Percentiles rank a stretch among this genome's conserved stretches.
Conservation (phyloP, 2,329 filamentous ascomycete genomes). For the Alternaria tenuissima region DNA sequence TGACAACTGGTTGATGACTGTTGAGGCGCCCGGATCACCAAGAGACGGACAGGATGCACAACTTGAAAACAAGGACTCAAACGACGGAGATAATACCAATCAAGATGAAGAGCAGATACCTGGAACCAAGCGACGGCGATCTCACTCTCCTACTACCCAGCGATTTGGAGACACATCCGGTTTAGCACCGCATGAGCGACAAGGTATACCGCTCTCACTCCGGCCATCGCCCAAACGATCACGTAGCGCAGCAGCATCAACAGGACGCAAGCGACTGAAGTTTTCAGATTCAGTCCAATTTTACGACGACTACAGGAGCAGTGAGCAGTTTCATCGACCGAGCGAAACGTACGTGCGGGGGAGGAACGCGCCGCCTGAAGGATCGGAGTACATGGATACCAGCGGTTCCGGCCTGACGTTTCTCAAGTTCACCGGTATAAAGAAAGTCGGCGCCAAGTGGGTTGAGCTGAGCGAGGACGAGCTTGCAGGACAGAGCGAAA, state of each 20-base stretch:
- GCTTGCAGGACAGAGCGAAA: constrained; percentile 12
- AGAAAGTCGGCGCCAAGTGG: constrained; percentile 31
- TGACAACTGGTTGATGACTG: constrained; percentile 37
- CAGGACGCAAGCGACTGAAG: constrained; percentile 28
- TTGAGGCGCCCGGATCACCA: constrained; percentile 21
- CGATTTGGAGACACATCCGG: neutral
- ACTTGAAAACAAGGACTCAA: neutral
- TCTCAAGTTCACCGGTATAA: constrained; percentile 37
- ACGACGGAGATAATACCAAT: neutral
- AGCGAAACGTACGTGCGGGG: constrained; percentile 35
- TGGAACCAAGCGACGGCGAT: constrained; percentile 16
- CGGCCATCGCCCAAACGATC: constrained; percentile 14
- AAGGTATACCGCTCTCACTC: constrained; percentile 3
- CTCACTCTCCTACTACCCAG: constrained; percentile 14
- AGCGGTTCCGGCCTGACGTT: constrained; percentile 31
- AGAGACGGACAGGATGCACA: neutral
- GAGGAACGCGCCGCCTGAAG: constrained; percentile 36
- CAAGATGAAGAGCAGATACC: constrained; percentile 3
- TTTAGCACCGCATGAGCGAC: neutral
- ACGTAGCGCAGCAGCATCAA: constrained; percentile 11
- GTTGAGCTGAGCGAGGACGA: constrained; percentile 32
- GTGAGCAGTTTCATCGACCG: constrained; percentile 23
- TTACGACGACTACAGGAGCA: constrained; percentile 27
- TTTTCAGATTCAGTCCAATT: constrained; percentile 31
- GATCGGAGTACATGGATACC: constrained; percentile 38